Evolutionary conservation across 139 green algal genomes (phyloP).

Genomic region (Gonium pectorale): DNA sequence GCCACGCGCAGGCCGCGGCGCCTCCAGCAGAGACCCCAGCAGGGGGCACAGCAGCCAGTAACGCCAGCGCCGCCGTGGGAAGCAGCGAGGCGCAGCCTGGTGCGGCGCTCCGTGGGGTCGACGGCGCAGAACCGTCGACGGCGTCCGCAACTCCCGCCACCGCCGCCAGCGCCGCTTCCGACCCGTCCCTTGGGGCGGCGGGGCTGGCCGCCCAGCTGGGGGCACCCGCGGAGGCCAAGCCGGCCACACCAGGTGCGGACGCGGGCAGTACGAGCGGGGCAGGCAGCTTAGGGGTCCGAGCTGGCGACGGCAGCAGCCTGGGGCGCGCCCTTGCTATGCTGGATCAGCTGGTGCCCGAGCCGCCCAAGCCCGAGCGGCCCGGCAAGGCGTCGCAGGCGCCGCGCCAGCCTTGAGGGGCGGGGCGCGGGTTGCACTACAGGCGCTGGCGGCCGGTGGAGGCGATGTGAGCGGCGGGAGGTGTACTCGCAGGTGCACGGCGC

Average conservation of each 20-base stretch:
- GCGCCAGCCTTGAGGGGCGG: no score
- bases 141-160: no score
- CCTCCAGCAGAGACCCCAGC: no score
- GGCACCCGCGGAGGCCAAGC: not conserved
- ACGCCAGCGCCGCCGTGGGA: not conserved
- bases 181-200: not conserved
- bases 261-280: not conserved
- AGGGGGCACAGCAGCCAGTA: not conserved
- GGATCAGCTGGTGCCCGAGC: constrained; percentile 16
- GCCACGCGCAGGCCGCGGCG: no score
- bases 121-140: not conserved
- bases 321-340: not conserved
- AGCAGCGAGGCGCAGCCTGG: no score
- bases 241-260: not conserved
- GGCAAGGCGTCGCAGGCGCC: not conserved
- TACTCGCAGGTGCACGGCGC: no score
- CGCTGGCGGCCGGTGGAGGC: no score
- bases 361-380: not conserved
- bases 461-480: no score
- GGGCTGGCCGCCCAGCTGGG: not conserved
- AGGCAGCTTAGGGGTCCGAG: not conserved
- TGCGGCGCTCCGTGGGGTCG: no score
- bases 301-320: not conserved
- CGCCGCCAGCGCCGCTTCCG: no score
- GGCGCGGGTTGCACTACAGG: no score